These are phyloP conservation scores for Lachancea mirantina DNA, from an alignment of 805 yeast genomes.

Conservation along the genomic window DNA sequence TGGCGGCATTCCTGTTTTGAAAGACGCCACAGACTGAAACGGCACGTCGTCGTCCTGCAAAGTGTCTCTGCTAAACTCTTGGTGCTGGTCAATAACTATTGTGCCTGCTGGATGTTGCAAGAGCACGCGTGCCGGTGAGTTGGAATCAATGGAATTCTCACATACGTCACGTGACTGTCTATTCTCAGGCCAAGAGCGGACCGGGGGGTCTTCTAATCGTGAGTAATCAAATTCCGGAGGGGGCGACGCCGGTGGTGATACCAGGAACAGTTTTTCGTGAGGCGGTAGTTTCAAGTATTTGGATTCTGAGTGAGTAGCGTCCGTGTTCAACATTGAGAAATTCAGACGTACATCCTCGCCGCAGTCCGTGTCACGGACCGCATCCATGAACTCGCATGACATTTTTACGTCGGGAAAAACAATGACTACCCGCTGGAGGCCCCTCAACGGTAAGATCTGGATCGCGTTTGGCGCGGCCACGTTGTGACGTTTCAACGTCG, in stretches of 20 bases:
- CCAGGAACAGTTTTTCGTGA: slow-evolving; percentile 30
- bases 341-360: too few relatives aligned
- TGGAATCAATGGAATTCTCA: too few relatives aligned
- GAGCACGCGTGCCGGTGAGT: too few relatives aligned
- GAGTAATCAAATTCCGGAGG: slow-evolving; percentile 37
- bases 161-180: too few relatives aligned
- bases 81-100: too few relatives aligned
- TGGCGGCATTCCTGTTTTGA: slow-evolving; percentile 36
- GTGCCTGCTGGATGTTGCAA: slow-evolving; percentile 15
- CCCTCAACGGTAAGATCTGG: slow-evolving; percentile 19
- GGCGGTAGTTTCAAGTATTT: slow-evolving; percentile 31
- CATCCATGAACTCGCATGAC: slow-evolving; percentile 8
- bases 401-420: slow-evolving; percentile 15
- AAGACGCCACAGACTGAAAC: too few relatives aligned
- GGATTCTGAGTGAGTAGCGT: slow-evolving; percentile 4
- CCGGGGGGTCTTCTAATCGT: slow-evolving; percentile 34
- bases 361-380: background rate
- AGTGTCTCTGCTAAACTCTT: too few relatives aligned
- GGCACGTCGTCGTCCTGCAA: too few relatives aligned
- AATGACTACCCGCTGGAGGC: slow-evolving; percentile 19
- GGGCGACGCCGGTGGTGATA: slow-evolving; percentile 39
- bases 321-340: slow-evolving; percentile 15
- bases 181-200: too few relatives aligned
- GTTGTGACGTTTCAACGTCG: slow-evolving; percentile 11
- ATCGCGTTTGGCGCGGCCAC: slow-evolving; percentile 16